These are phyloP conservation scores for Sambucus nigra DNA, from an alignment of 129 eudicot genomes.

Conservation along the genomic window DNA sequence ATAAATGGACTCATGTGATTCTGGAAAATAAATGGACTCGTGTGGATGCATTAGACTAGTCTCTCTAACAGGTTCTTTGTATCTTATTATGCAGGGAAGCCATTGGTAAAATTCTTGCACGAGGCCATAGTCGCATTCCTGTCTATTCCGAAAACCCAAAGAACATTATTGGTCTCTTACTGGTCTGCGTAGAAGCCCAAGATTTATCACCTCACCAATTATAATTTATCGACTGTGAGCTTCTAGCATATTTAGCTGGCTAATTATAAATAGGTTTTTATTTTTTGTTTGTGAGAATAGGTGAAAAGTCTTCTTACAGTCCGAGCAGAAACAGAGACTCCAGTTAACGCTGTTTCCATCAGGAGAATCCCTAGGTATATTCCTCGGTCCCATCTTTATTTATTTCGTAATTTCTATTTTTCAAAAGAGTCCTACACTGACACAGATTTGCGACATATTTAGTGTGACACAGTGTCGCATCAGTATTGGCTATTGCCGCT, in stretches of 20 bases:
- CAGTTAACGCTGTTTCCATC: constrained; percentile 93
- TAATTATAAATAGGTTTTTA: constrained; percentile 4
- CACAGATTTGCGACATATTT: too few relatives aligned
- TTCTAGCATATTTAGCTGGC: constrained; percentile 1
- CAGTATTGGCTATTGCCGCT: too few relatives aligned
- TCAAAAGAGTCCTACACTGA: too few relatives aligned
- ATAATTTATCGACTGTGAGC: background rate
- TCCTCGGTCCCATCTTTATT: background rate
- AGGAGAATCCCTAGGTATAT: constrained; percentile 86
- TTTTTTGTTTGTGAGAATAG: constrained; percentile 27
- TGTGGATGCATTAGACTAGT: background rate
- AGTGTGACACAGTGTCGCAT: too few relatives aligned
- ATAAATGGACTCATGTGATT: too few relatives aligned
- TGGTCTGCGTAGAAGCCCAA: constrained; percentile 45
- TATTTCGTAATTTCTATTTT: background rate
- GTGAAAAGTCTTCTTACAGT: constrained; percentile 98
- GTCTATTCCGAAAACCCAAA: constrained; percentile 74
- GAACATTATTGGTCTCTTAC: constrained; percentile 81
- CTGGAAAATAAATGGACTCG: too few relatives aligned
- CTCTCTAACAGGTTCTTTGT: constrained; percentile 9
- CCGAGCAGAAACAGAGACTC: constrained; percentile 97
- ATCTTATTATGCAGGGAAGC: constrained; percentile 70
- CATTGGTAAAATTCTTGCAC: constrained; percentile 89
- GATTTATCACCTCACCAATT: background rate
- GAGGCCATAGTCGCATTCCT: constrained; percentile 97